Evolutionary conservation across 2,329 filamentous ascomycete genomes (phyloP), one percentile per base, ranked within the genome.

Genomic region (Didymella exigua): DNA sequence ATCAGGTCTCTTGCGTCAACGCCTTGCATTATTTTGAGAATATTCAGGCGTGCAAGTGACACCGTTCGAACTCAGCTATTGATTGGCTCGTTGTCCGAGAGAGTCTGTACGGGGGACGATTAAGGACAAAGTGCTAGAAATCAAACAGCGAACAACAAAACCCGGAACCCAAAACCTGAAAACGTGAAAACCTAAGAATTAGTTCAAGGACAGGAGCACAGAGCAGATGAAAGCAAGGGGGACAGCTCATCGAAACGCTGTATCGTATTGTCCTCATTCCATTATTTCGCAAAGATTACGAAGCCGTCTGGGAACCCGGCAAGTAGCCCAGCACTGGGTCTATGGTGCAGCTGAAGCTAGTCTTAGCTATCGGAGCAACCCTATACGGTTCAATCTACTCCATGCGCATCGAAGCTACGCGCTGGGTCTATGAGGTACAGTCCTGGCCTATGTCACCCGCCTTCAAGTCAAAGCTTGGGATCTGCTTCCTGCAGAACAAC

Each of bases 381-480:
- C 73, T 75, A 0, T 79, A 83, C 51, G 82, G 86, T 46, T 76
- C 81, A 0, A 56, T 70, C 0, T 86, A 83, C 50, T 81, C 79
- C 0, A 60, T 85, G 30, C 78, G 83, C 6, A 46, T 71, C 5
- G 75, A 76, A 0, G 84, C 84, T 0, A 72, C 80, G n/a, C 76
- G 70, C 24, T 88, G 84, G 85, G 71, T 86, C 0, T 82, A 83
- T 49, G 83, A 86, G 57, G 84, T 80, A 0, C 81, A 84, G 38
- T 78, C 78, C 0, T 87, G 82, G 81, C 46, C 83, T 0, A 79
- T 80, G 0, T 77, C 78, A 5, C 85, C 84, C 0, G 74, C 79
- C 3, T 81, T 79, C 62, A 87, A 87, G 56, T 75, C 78, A 0
- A 72, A 78, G 0, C 72, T 86, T 0, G 78, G 74, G 1, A 71